Evolutionary conservation across 2,329 filamentous ascomycete species (phyloP), one percentile per base, ranked within the genome.

Genomic region (Phyllosticta paracitricarpa): DNA sequence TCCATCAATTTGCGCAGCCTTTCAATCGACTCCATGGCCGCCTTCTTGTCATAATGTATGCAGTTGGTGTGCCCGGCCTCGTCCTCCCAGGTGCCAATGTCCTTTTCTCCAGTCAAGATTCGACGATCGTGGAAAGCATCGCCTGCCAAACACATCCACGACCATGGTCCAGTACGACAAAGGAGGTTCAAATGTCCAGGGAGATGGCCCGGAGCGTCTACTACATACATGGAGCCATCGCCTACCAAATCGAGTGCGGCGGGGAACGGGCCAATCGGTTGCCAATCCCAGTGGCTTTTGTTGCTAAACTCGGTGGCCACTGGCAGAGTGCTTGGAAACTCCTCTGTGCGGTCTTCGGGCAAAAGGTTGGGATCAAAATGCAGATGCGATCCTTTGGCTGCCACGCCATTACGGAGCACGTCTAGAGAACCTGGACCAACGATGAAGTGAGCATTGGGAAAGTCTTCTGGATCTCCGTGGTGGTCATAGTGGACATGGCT

Each of bases 81-180:
- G 64, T 81, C 77, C 55, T 77, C 72, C 69, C 79, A 83, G 59
- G 77, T 68, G 2, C 80, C 82, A 58, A 84, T 80, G 0, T 72
- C 77, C 64, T 76, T 80, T 66, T 83, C 80, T 0, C 80, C 79
- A 1, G 70, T 77, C 67, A 84, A 67, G 2, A 84, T 74, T 51
- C 81, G 67, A 0, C 70, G 69, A 66, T 84, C 80, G 64, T 84
- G 82, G 63, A 78, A 84, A 33, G 78, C 77, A 65, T 84, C 81
- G 0, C 80, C 81, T 7, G 76, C 78, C 0, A 84, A 74, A 65
- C 78, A 79, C 0, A 81, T 70, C 72, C 78, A 82, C 51, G 73
- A 74, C 54, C 65, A 61, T 4, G 71, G 68, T 0, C 66, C 73
- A 0, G 72, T 73, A 0, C 78, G 72, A 7, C 72, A 77, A 0